phyloP scores from a whole-genome alignment of 192 early-diverging fungal genomes.

The Umbelopsis sp. region DNA sequence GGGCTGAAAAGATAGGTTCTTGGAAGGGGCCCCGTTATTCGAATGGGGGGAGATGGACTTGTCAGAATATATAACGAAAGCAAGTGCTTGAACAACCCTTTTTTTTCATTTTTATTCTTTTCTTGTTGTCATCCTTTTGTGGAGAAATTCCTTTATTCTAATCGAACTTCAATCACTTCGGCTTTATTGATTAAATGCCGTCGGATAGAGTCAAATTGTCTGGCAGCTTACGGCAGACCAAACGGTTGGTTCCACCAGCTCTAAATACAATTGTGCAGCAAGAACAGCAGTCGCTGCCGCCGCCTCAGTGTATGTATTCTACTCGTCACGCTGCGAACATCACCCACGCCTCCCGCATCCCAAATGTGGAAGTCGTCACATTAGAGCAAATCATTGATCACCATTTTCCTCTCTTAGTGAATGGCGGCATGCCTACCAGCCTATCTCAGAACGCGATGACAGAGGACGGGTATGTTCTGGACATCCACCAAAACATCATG shows the following conservation, averaged over 20 bases:
- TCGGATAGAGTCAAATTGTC: constrained; percentile 13
- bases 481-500: too few species aligned
- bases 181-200: not conserved
- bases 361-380: constrained; percentile 13
- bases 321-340: too few species aligned
- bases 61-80: not conserved
- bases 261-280: not conserved
- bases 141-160: not conserved
- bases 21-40: too few species aligned
- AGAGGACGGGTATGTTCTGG: not conserved
- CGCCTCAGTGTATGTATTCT: constrained; percentile 5
- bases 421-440: not conserved
- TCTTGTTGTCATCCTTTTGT: not conserved
- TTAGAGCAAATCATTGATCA: not conserved
- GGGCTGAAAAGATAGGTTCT: not conserved
- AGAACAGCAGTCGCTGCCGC: not conserved
- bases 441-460: too few species aligned
- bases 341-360: constrained; percentile 4
- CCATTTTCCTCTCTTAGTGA: not conserved
- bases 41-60: not conserved
- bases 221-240: not conserved
- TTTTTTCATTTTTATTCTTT: not conserved
- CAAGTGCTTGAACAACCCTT: not conserved
- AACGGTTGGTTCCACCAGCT: not conserved
- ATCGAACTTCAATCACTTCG: not conserved